A percentile compares a stretch with the other conserved stretches of the same genome.
phyloP scores from a whole-genome alignment of 768 basidiomycete species.

The Clavaria fumosa region DNA sequence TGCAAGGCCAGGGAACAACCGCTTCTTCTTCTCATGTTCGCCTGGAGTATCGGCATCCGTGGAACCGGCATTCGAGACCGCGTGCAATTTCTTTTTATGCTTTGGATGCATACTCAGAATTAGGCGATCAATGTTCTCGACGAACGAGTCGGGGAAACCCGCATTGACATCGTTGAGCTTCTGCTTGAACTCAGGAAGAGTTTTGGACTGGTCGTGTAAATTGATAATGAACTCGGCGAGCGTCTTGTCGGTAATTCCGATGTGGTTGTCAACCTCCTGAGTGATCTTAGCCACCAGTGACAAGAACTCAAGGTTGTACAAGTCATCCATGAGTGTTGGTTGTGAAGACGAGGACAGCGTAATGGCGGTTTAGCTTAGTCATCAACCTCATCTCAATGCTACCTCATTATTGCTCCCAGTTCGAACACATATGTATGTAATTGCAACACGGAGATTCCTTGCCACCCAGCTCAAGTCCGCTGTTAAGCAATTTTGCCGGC shows the following conservation, averaged over 20 bases:
- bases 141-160: slow-evolving; percentile 77
- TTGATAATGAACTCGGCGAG: slow-evolving; percentile 90
- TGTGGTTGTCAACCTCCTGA: slow-evolving; percentile 85
- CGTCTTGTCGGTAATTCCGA: slow-evolving; percentile 75
- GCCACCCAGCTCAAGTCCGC: too few relatives aligned
- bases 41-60: slow-evolving; percentile 23
- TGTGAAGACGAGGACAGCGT: too few relatives aligned
- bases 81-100: slow-evolving; percentile 58
- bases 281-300: slow-evolving; percentile 85
- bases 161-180: slow-evolving; percentile 67
- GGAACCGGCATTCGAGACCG: slow-evolving; percentile 22
- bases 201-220: slow-evolving; percentile 67
- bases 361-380: too few relatives aligned
- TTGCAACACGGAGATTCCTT: too few relatives aligned
- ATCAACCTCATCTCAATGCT: too few relatives aligned
- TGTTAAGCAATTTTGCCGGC: too few relatives aligned
- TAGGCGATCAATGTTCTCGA: slow-evolving; percentile 88
- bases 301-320: slow-evolving; percentile 87
- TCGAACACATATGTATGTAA: too few relatives aligned
- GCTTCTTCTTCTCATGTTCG: slow-evolving; percentile 64
- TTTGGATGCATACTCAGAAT: slow-evolving; percentile 93
- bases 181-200: slow-evolving; percentile 63
- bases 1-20: slow-evolving; percentile 84
- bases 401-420: too few relatives aligned
- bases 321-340: slow-evolving; percentile 26